Conservation (phyloP, 495 filamentous ascomycete species). For the Penicillium simplicissimum region DNA sequence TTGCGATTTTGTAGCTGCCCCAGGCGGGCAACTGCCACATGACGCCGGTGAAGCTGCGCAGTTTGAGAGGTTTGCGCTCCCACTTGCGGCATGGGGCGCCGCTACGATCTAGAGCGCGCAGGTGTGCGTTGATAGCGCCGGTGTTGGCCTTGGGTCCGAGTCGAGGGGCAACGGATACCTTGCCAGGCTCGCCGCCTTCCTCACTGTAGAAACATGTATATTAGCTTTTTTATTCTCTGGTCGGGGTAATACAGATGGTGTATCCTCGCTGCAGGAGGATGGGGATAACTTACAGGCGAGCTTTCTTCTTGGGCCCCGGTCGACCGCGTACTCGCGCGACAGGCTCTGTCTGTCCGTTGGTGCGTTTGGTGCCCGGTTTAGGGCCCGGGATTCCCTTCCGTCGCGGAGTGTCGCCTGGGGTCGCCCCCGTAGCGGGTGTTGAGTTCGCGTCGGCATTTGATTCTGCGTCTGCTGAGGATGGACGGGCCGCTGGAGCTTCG, state of each 20-base stretch:
- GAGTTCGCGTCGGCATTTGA: constrained; percentile 58
- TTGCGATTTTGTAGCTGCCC: constrained; percentile 65
- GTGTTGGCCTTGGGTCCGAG: constrained; percentile 97
- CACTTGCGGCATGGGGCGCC: constrained; percentile 91
- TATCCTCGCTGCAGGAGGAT: background rate
- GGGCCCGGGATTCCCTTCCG: constrained; percentile 59
- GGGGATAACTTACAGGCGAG: constrained; percentile 65
- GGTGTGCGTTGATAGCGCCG: constrained; percentile 94
- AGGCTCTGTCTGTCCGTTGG: constrained; percentile 58
- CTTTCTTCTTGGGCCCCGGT: constrained; percentile 94
- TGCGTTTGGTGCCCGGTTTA: constrained; percentile 60
- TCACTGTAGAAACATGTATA: constrained; percentile 46
- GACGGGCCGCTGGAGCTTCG: constrained; percentile 51
- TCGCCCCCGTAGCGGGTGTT: constrained; percentile 54
- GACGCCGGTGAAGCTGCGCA: constrained; percentile 93
- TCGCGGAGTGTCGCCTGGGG: constrained; percentile 52
- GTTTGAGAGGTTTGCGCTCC: constrained; percentile 73
- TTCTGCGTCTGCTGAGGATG: constrained; percentile 53
- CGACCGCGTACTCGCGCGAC: constrained; percentile 72
- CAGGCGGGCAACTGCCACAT: constrained; percentile 82
- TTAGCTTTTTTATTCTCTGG: constrained; percentile 15
- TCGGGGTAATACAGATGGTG: background rate
- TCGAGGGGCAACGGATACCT: constrained; percentile 60
- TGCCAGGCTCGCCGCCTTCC: constrained; percentile 58
- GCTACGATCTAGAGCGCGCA: constrained; percentile 88